Evolutionary conservation across 768 basidiomycete genomes (phyloP).

Genomic region (Gloeostereum incarnatum): DNA sequence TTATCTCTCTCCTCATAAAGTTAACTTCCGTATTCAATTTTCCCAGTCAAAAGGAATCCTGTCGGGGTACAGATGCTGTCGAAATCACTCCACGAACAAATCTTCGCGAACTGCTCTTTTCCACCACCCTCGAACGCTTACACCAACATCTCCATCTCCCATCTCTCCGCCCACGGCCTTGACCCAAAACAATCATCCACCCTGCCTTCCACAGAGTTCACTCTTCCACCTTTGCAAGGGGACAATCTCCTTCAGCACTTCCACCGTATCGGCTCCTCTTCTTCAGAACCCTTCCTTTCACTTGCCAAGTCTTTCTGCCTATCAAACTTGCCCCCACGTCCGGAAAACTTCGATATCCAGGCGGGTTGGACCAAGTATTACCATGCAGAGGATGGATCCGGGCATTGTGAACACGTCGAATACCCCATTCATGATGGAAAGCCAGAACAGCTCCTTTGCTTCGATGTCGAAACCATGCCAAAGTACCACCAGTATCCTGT

Average conservation of each 20-base stretch:
- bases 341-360: conserved; percentile 33
- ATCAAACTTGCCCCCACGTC: conserved; percentile 46
- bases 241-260: conserved; percentile 83
- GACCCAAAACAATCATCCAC: conserved; percentile 72
- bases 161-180: conserved; percentile 75
- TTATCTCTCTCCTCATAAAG: not conserved
- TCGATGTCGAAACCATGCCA: conserved; percentile 94
- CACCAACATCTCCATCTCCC: conserved; percentile 69
- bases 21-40: not conserved
- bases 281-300: conserved; percentile 70
- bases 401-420: conserved; percentile 64
- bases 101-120: conserved; percentile 66
- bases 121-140: conserved; percentile 50
- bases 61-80: conserved; percentile 93
- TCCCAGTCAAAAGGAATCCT: conserved; percentile 64
- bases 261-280: conserved; percentile 58
- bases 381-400: conserved; percentile 61
- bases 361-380: conserved; percentile 90
- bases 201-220: conserved; percentile 72
- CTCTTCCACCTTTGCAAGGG: conserved; percentile 80
- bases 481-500: conserved; percentile 73
- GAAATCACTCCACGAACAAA: conserved; percentile 66
- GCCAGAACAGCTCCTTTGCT: conserved; percentile 68
- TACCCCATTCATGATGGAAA: conserved; percentile 55
- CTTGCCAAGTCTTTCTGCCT: conserved; percentile 53